Base-by-base conservation (phyloP, 169 alveolate species). In the Theileria equi region DNA sequence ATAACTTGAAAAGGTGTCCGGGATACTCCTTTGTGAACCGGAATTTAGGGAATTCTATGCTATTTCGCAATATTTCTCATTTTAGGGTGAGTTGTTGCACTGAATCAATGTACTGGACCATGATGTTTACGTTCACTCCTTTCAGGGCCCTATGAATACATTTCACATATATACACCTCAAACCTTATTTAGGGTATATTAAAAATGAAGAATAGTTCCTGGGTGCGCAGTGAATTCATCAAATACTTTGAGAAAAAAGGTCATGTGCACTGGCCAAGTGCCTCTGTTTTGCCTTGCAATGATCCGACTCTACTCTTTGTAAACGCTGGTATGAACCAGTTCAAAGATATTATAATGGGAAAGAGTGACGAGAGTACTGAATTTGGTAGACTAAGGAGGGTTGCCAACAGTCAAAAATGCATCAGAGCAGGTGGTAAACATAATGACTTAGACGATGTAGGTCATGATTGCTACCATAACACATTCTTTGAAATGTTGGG, bases 401-500 rank as follows among this genome's bases (percentile, higher is more conserved):
- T 92, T 17, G 93, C 91, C 45, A 94, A 95, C 80, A 81, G 96
- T 29, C 98, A 95, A 72, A 95, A 93, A 80, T 95, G 98, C 88
- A 95, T 95, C 63, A 84, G 98, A 35, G 98, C 98, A 2, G 95
- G 95, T 13, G 95, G 95, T 2, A 89, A 89, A 65, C 94, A 89
- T 67, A 89, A 89, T 64, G 93, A 88, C 63, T 71, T 88, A 38
- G 98, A 93, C 60, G 98, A 95, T 74, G 98, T 94, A n/a, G 98
- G 98, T 8, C 89, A 90, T 66, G 98, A 95, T 63, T 94, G 90
- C 57, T 95, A 95, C 79, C 98, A 95, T 86, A 96, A 95, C 68
- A 95, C 98, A 8, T 95, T 93, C 67, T 95, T 95, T 76, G 98
- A 95, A 84, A 95, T 95, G 98, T 88, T 95, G n/a, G 98, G 98